A percentile compares a stretch with the other conserved stretches of the same genome.
phyloP scores from a whole-genome alignment of 768 basidiomycete genomes.

The Rhizopogon sp. region DNA sequence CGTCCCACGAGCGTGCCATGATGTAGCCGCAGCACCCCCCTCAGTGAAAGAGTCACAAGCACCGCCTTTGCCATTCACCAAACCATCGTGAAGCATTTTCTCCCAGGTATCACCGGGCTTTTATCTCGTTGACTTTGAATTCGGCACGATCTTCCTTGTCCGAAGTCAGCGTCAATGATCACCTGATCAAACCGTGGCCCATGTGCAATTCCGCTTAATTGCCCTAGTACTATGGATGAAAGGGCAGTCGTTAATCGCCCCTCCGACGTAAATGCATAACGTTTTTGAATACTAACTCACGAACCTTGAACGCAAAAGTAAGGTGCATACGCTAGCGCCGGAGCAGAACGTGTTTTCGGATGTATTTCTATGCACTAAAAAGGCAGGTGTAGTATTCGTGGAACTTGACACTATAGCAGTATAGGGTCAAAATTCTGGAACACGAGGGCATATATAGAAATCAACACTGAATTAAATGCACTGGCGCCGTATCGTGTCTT shows the following conservation, averaged over 20 bases:
- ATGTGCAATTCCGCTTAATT: neutral
- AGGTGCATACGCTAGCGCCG: too few relatives aligned
- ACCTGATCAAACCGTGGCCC: too few relatives aligned
- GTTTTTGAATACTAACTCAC: neutral
- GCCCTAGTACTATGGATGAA: neutral
- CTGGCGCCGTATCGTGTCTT: neutral
- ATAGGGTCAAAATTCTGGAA: neutral
- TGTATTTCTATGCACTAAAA: neutral
- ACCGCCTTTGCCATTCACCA: neutral
- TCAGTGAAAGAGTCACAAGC: neutral
- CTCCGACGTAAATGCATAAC: neutral
- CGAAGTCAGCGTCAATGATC: neutral
- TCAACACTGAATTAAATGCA: neutral
- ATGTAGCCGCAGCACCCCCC: slow-evolving; percentile 20
- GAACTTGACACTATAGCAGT: neutral
- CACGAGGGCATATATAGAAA: neutral
- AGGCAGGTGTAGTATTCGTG: slow-evolving; percentile 1
- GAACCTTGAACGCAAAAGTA: neutral
- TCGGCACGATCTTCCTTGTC: neutral
- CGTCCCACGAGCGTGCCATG: slow-evolving; percentile 24
- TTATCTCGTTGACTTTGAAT: neutral
- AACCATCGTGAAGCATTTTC: neutral
- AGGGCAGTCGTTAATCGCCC: neutral
- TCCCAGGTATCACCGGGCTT: too few relatives aligned
- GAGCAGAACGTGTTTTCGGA: neutral